Conservation (phyloP, 495 filamentous ascomycete species). For the Paragyromitra xinjiangensis region DNA sequence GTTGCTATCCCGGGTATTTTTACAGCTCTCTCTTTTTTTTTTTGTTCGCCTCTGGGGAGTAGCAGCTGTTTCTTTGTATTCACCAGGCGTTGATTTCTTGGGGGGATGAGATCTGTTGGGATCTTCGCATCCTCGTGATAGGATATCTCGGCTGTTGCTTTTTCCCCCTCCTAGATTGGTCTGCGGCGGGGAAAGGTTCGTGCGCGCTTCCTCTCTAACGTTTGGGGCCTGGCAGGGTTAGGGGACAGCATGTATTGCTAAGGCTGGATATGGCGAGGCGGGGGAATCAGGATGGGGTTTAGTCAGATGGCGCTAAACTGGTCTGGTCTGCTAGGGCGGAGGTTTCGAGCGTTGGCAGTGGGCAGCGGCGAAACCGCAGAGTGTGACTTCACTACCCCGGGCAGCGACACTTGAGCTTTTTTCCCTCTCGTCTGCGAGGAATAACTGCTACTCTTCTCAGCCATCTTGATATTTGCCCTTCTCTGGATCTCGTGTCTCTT, state of each 20-base stretch:
- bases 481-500: slow-evolving; percentile 31
- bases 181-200: slow-evolving; percentile 35
- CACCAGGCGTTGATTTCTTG: slow-evolving; percentile 4
- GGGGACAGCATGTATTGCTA: slow-evolving; percentile 25
- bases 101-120: slow-evolving; percentile 30
- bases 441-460: slow-evolving; percentile 33
- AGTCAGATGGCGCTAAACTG: slow-evolving; percentile 50
- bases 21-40: slow-evolving; percentile 16
- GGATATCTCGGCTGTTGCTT: slow-evolving; percentile 40
- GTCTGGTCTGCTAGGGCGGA: slow-evolving; percentile 35
- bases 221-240: slow-evolving; percentile 42
- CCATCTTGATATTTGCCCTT: not conserved
- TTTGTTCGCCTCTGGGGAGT: not conserved
- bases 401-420: slow-evolving; percentile 40
- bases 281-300: slow-evolving; percentile 42
- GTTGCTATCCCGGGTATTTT: slow-evolving; percentile 40
- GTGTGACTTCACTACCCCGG: slow-evolving; percentile 50
- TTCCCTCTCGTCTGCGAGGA: slow-evolving; percentile 26
- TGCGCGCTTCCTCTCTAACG: slow-evolving; percentile 27
- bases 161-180: slow-evolving; percentile 34
- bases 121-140: slow-evolving; percentile 43
- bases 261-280: slow-evolving; percentile 40
- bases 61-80: slow-evolving; percentile 26
- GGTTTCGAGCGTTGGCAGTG: slow-evolving; percentile 48
- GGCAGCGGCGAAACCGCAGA: slow-evolving; percentile 46